Percentiles rank a stretch among this genome's conserved stretches.
Evolutionary conservation across 768 basidiomycete species (phyloP).

Genomic region (Rhodotorula kratochvilovae): DNA sequence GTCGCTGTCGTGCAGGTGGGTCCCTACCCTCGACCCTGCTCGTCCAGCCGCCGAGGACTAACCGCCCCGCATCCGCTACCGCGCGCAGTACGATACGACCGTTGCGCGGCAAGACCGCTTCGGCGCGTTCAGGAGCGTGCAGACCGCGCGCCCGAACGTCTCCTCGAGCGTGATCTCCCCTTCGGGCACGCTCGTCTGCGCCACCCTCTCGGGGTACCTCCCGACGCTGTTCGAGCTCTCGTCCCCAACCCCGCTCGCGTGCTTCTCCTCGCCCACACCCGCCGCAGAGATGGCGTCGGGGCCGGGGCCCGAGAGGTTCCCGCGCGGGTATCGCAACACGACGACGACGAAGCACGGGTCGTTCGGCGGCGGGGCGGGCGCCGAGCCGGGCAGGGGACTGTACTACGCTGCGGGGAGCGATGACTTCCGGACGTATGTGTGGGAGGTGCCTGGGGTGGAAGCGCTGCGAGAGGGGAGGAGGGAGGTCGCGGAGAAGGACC

Average conservation of each 20-base stretch:
- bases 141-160: background rate
- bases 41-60: background rate
- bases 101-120: background rate
- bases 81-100: background rate
- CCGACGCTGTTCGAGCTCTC: conserved; percentile 60
- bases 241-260: conserved; percentile 55
- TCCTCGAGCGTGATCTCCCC: conserved; percentile 51
- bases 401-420: conserved; percentile 75
- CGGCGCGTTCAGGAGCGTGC: background rate
- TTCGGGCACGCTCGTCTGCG: conserved; percentile 46
- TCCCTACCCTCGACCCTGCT: no score
- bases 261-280: conserved; percentile 52
- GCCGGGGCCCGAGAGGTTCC: background rate
- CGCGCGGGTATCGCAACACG: conserved; percentile 21
- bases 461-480: conserved; percentile 46
- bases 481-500: no score
- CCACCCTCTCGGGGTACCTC: conserved; percentile 57
- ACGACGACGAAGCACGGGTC: conserved; percentile 61
- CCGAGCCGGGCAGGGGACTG: conserved; percentile 50
- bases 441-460: conserved; percentile 66
- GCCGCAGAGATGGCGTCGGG: no score
- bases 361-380: conserved; percentile 56
- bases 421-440: conserved; percentile 72
- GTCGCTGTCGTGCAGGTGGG: conserved; percentile 9
- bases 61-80: background rate